phyloP scores from a whole-genome alignment of 257 asterid species.

The Eucommia ulmoides region DNA sequence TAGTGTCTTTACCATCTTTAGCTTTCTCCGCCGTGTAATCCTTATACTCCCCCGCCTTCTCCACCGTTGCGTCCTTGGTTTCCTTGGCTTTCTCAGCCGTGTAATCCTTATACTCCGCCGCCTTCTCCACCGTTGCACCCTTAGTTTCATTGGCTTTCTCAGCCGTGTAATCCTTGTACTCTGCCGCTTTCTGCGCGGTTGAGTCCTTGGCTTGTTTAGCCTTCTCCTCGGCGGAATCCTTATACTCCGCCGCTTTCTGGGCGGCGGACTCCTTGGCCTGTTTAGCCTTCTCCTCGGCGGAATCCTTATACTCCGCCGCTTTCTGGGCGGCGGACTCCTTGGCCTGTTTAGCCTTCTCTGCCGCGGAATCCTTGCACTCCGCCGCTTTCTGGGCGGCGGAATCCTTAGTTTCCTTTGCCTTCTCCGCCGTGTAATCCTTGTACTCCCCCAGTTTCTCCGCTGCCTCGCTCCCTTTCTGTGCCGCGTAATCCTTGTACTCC shows the following conservation, averaged over 20 bases:
- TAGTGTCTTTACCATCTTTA: conserved; percentile 38
- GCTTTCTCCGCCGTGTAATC: conserved; percentile 34
- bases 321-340: neutral
- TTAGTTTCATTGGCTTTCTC: conserved; percentile 11
- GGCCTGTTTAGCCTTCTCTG: neutral
- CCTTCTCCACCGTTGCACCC: conserved; percentile 10
- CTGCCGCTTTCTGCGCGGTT: neutral
- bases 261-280: conserved; percentile 9
- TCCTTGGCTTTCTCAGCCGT: conserved; percentile 6
- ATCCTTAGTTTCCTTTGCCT: neutral
- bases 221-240: conserved; percentile 12
- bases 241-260: conserved; percentile 6
- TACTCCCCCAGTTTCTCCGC: neutral
- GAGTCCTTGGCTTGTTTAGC: conserved; percentile 11
- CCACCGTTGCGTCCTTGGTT: conserved; percentile 7
- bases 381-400: neutral
- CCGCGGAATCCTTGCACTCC: neutral
- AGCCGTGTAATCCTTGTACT: conserved; percentile 14
- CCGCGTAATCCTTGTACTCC: conserved; percentile 25
- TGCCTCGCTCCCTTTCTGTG: neutral
- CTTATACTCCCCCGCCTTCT: conserved; percentile 1
- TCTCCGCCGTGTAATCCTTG: neutral
- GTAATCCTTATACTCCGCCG: conserved; percentile 1
- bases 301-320: neutral
- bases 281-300: neutral